Percentiles rank a stretch among this genome's conserved stretches.
These are phyloP conservation scores for Talaromyces sp. DNA, from an alignment of 2,329 filamentous ascomycete genomes.

Conservation along the genomic window DNA sequence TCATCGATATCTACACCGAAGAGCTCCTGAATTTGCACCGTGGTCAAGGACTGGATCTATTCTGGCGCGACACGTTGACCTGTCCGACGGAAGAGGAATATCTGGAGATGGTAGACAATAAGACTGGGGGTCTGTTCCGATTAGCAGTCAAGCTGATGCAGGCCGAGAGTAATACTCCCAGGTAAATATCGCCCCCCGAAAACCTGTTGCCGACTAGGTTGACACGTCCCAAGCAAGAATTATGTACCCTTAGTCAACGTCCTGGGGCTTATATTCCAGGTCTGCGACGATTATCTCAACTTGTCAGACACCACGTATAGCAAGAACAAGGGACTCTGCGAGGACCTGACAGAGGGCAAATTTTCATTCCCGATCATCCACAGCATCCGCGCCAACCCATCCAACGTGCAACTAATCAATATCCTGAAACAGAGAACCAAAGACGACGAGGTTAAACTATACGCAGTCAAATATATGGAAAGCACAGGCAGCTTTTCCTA, in stretches of 20 bases:
- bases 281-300: conserved; percentile 77
- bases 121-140: conserved; percentile 45
- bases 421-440: conserved; percentile 86
- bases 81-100: conserved; percentile 45
- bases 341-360: conserved; percentile 95
- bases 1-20: conserved; percentile 40
- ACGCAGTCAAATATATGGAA: conserved; percentile 89
- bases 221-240: conserved; percentile 22
- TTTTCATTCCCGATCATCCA: conserved; percentile 96
- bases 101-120: conserved; percentile 45
- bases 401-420: conserved; percentile 69
- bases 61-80: conserved; percentile 42
- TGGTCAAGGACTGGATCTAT: conserved; percentile 46
- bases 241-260: conserved; percentile 62
- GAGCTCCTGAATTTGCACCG: conserved; percentile 44
- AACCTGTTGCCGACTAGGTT: background rate
- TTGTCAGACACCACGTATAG: conserved; percentile 68
- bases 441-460: conserved; percentile 83
- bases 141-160: conserved; percentile 44
- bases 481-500: conserved; percentile 85
- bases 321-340: conserved; percentile 86
- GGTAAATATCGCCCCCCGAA: conserved; percentile 8
- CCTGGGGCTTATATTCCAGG: conserved; percentile 42
- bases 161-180: conserved; percentile 32
- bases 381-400: conserved; percentile 65